Evolutionary conservation across 1,284 basidiomycete species (phyloP), one percentile per base, ranked within the genome.

Genomic region (Sporisorium scitamineum): DNA sequence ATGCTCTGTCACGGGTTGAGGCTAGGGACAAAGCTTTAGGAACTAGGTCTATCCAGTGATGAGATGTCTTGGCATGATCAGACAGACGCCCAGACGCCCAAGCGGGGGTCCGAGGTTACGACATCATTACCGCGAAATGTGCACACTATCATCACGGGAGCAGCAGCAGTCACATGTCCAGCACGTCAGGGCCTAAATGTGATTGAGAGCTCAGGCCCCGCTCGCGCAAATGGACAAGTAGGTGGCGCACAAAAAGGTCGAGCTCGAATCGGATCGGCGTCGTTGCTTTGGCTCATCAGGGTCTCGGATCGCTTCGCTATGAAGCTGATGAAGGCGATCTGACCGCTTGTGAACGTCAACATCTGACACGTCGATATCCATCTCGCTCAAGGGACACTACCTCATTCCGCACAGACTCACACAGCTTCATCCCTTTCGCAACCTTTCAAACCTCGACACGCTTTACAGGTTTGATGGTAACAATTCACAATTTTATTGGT

Each of bases 161-260:
- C 34, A 32, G n/a, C 20, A 11, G n/a, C 27, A 32, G 48, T 10
- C n/a, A 34, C 31, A 34, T 4, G 7, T 5, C 3, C 29, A 5
- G 18, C 14, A 8, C 0, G 22, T 2, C 22, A 13, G 29, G 6
- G 29, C 3, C n/a, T 24, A 9, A 5, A 31, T 52, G 51, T 20
- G 29, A n/a, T 50, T n/a, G 18, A 50, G 29, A 27, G 48, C 48
- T 50, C 48, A 50, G 48, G 31, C 32, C 48, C 18, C n/a, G 11
- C n/a, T 27, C n/a, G 48, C 48, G 29, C 27, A 50, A 32, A 50
- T 31, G 27, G 27, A 50, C 48, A 31, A 9, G 47, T n/a, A 2
- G n/a, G n/a, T 20, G 22, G n/a, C 41, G 47, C n/a, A 16, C 47
- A 1, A 9, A 42, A 20, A 42, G 39, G n/a, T 16, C 24, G n/a